These are phyloP conservation scores for Prototheca wickerhamii DNA, from an alignment of 163 green algal species.

Conservation along the genomic window DNA sequence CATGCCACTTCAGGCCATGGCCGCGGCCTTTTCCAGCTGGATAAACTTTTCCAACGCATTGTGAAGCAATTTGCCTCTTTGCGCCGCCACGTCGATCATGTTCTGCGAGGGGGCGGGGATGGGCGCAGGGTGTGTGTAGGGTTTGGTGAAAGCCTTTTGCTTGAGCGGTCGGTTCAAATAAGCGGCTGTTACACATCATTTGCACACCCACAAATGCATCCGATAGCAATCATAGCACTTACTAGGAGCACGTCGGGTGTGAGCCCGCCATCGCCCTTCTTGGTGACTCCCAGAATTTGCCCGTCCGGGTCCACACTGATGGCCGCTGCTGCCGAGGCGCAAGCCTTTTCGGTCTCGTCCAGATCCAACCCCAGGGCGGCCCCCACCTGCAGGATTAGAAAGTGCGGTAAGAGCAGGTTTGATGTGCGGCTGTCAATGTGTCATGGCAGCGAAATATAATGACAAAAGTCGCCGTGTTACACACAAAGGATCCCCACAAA, in stretches of 20 bases:
- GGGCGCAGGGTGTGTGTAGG: too few relatives aligned
- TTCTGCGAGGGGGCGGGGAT: conserved; percentile 18
- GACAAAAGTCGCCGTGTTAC: too few relatives aligned
- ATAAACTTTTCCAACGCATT: conserved; percentile 39
- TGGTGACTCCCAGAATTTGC: conserved; percentile 19
- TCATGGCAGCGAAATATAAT: too few relatives aligned
- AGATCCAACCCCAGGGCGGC: conserved; percentile 34
- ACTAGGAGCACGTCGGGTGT: conserved; percentile 11
- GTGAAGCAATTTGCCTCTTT: conserved; percentile 37
- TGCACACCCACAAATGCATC: background rate
- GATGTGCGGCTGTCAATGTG: too few relatives aligned
- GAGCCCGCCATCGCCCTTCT: conserved; percentile 14
- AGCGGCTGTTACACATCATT: too few relatives aligned
- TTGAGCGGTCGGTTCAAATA: too few relatives aligned
- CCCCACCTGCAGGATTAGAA: too few relatives aligned
- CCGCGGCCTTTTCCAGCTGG: background rate
- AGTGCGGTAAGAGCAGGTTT: too few relatives aligned
- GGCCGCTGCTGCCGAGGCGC: conserved; percentile 23
- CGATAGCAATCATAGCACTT: background rate
- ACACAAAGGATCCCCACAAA: too few relatives aligned
- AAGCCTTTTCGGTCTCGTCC: conserved; percentile 52
- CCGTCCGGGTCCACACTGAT: conserved; percentile 14
- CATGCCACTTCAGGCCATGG: background rate
- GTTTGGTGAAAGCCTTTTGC: too few relatives aligned
- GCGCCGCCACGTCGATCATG: conserved; percentile 20